phyloP scores from a whole-genome alignment of 1,139 yeast species.

The Wickerhamomyces sp. region DNA sequence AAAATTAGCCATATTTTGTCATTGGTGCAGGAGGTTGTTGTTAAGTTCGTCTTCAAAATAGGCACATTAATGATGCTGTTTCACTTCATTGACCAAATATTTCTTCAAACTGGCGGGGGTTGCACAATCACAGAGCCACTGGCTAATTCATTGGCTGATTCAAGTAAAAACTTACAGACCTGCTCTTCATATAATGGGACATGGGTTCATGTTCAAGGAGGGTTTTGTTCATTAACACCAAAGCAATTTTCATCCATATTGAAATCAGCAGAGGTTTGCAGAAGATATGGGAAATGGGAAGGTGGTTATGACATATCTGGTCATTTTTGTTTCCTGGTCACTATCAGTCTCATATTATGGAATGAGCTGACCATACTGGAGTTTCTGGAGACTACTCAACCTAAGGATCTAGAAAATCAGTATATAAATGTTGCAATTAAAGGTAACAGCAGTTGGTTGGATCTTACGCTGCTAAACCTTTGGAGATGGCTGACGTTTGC shows the following conservation, averaged over 20 bases:
- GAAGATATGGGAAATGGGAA: conserved; percentile 39
- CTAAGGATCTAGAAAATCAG: conserved; percentile 12
- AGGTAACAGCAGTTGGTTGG: conserved; percentile 2
- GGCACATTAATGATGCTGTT: conserved; percentile 21
- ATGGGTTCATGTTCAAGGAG: conserved; percentile 16
- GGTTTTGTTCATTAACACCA: conserved; percentile 13
- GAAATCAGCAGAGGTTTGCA: conserved; percentile 17
- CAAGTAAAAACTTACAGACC: conserved; percentile 4
- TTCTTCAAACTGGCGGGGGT: conserved; percentile 32
- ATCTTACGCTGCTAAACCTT: conserved; percentile 3
- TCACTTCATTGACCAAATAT: conserved; percentile 29
- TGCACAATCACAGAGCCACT: conserved; percentile 19
- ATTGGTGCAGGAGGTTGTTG: conserved; percentile 17
- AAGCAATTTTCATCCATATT: conserved; percentile 10
- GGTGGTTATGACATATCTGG: conserved; percentile 65
- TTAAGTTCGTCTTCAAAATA: conserved; percentile 20
- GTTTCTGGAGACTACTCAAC: not conserved
- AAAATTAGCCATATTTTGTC: conserved; percentile 2
- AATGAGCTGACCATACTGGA: conserved; percentile 27
- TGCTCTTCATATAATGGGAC: conserved; percentile 18
- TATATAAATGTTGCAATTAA: not conserved
- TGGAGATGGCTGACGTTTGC: conserved; percentile 11
- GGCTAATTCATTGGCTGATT: conserved; percentile 5
- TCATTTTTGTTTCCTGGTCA: conserved; percentile 50
- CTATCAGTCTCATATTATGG: conserved; percentile 44